Base-by-base conservation (phyloP, 139 green algal genomes). In the Axilococcus clingmanii region DNA sequence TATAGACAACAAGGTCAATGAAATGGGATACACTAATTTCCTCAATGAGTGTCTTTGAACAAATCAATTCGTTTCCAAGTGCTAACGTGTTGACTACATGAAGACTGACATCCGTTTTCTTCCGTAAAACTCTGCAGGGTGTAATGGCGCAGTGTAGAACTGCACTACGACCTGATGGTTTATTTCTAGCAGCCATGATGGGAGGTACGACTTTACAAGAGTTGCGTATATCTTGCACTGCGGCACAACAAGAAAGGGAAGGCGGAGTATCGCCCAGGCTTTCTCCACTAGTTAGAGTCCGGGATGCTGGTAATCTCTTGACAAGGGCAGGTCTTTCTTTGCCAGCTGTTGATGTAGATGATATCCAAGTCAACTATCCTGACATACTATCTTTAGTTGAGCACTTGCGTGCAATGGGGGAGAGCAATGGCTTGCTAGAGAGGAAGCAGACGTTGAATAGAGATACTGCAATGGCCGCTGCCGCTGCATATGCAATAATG, bases 171-270 rank as follows among this genome's bases (percentile, higher is more conserved):
- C 81, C 83, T 4, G 83, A 93, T 47, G 83, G 83, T 12, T 64
- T 93, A 20, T 89, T 93, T 52, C 49, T 93, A 27, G 74, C 55
- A 0, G 71, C 72, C 23, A 83, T 93, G 65, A 61, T 87, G 12
- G 83, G 83, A 16, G 84, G 83, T 17, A 62, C 78, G n/a, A 94
- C 84, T 2, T 66, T 93, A 29, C 76, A 78, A 42, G 83, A 93
- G 68, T 46, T 93, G 20, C 63, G 83, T 11, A 87, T 90, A 11
- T 69, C 77, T 0, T 87, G 76, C 45, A 68, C 66, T 4, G 43
- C 93, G 20, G 83, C 85, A 20, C 76, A 94, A 54, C 57, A 82
- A 44, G 82, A 92, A 52, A 31, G 73, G 5, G 76, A 93, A 65
- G 84, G 84, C 15, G 83, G 83, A 16, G 72, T 93, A 2, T 87